Conservation (phyloP, 805 yeast genomes). For the Cyberlindnera saturnus region DNA sequence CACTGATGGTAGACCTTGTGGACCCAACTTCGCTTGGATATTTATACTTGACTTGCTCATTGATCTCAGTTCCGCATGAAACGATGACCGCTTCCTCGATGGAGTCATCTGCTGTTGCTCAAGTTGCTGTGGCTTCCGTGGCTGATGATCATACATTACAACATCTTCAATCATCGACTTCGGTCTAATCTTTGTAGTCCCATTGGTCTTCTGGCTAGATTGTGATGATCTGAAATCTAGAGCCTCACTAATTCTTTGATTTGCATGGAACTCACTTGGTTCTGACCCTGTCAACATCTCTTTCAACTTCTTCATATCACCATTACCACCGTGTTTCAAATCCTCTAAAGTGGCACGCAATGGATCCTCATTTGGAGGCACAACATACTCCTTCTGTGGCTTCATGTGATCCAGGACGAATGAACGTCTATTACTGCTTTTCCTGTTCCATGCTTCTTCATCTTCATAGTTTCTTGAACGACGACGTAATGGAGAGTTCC, state of each 20-base stretch:
- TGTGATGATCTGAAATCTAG: conserved; percentile 14
- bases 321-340: conserved; percentile 36
- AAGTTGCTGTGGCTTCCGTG: neutral
- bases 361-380: conserved; percentile 34
- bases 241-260: conserved; percentile 7
- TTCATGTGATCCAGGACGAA: conserved; percentile 16
- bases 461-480: conserved; percentile 21
- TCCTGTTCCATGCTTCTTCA: conserved; percentile 11
- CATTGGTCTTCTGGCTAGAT: conserved; percentile 17
- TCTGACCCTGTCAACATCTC: conserved; percentile 22
- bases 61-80: conserved; percentile 22
- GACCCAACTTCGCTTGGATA: conserved; percentile 20
- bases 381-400: conserved; percentile 3
- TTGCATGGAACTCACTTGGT: conserved; percentile 2
- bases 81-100: conserved; percentile 20
- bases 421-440: conserved; percentile 17
- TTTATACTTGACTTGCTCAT: conserved; percentile 21
- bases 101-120: conserved; percentile 2
- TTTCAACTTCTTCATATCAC: conserved; percentile 32
- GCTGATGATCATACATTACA: conserved; percentile 3
- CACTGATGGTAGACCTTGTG: conserved; percentile 36
- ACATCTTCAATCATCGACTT: conserved; percentile 21
- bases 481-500: conserved; percentile 27
- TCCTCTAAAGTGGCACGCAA: conserved; percentile 48
- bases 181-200: conserved; percentile 20